Evolutionary conservation across 345 rosid genomes (phyloP), one percentile per base, ranked within the genome.

Genomic region (Punica granatum): DNA sequence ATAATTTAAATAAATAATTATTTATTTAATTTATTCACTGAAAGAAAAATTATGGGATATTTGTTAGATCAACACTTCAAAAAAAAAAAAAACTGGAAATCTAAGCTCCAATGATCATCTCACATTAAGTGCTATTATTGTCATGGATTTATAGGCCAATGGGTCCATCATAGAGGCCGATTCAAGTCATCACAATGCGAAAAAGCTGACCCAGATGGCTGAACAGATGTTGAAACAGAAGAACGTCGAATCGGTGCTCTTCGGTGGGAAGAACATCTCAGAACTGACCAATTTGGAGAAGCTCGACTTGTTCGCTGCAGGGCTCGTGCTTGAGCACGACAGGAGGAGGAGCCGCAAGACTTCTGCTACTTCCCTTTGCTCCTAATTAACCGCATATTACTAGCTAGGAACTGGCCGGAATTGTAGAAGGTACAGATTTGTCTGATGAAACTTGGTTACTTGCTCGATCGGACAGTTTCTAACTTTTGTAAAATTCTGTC

Each of bases 221-320:
- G 99, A 89, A 72, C 91, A 85, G 67, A 89, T 89, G 99, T 69
- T 94, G 82, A 94, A 88, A 81, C 95, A 91, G 81, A 94, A 91
- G 73, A 94, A 91, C 65, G 95, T 94, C 0, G 99, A 94, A 74
- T 94, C 99, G 0, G 95, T 94, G 32, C 81, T 94, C 63, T 94
- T 91, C 58, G 96, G 92, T 30, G 99, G 97, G 31, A 89, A 94
- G 70, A 86, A 85, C 74, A 81, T 91, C 23, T 81, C 83, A 19
- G 95, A 86, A 60, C 79, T 82, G 53, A 89, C 83, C 76, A 94
- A 91, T 72, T 81, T 73, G 32, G 97, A 91, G 84, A 94, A 88
- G 69, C 85, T 94, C 0, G 99, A 94, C 49, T 88, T 92, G 95
- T 81, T 94, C 42, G 97, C 99, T 0, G 81, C 78, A n/a, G 89